Conservation (phyloP, 306 rosid species). For the Astragalus glycyphyllos region DNA sequence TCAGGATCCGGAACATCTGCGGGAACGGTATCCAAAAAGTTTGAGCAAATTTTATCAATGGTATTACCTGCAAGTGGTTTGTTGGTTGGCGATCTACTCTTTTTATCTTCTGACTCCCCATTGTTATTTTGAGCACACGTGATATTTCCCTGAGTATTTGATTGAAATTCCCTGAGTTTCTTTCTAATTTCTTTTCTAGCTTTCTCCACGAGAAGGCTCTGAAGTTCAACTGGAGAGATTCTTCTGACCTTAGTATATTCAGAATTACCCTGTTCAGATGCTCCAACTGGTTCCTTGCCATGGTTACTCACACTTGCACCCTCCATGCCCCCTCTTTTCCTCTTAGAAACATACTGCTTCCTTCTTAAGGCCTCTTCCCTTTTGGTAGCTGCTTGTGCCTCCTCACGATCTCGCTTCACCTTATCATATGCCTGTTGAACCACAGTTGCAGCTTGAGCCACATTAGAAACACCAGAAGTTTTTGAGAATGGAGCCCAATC, state of each 20-base stretch:
- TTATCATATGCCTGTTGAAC: slow-evolving; percentile 93
- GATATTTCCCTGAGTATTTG: slow-evolving; percentile 24
- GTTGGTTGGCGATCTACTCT: slow-evolving; percentile 9
- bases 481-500: slow-evolving; percentile 84
- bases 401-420: slow-evolving; percentile 92
- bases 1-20: slow-evolving; percentile 82
- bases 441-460: slow-evolving; percentile 85
- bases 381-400: slow-evolving; percentile 79
- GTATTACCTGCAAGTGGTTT: slow-evolving; percentile 29
- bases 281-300: slow-evolving; percentile 48
- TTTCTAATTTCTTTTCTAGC: slow-evolving; percentile 69
- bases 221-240: slow-evolving; percentile 53
- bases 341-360: slow-evolving; percentile 72
- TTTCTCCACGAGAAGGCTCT: slow-evolving; percentile 56
- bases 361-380: slow-evolving; percentile 55
- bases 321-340: slow-evolving; percentile 64
- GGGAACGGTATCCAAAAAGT: slow-evolving; percentile 49
- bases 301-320: slow-evolving; percentile 48
- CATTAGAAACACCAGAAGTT: slow-evolving; percentile 67
- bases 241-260: slow-evolving; percentile 31
- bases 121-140: slow-evolving; percentile 32
- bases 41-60: slow-evolving; percentile 16
- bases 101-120: slow-evolving; percentile 35
- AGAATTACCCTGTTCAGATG: slow-evolving; percentile 22
- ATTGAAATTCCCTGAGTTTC: slow-evolving; percentile 55